Evolutionary conservation across 805 yeast species (phyloP), one percentile per base, ranked within the genome.

Genomic region (Maudiozyma turicensis): DNA sequence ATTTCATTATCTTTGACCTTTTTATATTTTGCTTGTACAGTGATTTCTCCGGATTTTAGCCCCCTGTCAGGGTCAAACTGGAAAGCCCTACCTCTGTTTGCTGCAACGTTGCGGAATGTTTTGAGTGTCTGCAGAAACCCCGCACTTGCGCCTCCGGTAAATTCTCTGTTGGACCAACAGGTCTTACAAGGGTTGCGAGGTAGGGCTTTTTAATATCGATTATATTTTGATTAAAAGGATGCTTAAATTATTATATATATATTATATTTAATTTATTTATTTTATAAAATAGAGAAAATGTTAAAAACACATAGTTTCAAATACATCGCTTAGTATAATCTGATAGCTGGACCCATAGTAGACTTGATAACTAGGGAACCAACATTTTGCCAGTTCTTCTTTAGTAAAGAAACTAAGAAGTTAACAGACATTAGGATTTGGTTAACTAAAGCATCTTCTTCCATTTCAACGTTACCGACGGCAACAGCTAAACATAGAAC

Each of bases 321-420:
- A 30, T 30, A 35, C 9, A 35, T 30, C 63, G 66, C 71, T 78
- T 90, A 93, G 93, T 93, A 93, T 75, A 93, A 84, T 86, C 98
- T 90, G 95, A 83, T 88, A 73, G 98, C 86, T 74, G 98, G 99
- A 80, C 99, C 99, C 99, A 93, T 93, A 76, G 98, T 82, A 58
- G 96, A 88, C 82, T 93, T 93, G 81, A 93, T 84, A 72, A 90
- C 97, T 76, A 93, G 80, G 71, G 99, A 93, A 70, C 99, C 99
- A 72, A 93, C 97, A 79, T 93, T 93, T 84, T 93, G 99, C 99
- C 99, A 93, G 96, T 93, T 88, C 91, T 93, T 93, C 96, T 93
- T 93, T 76, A 93, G 83, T 77, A 93, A 80, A 63, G 99, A 93
- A 65, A 93, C 99, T 75, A 93, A 86, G 84, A 93, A 93, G 96